Base-by-base conservation (phyloP, 805 yeast genomes). In the Saccharomycopsis fibuligera region DNA sequence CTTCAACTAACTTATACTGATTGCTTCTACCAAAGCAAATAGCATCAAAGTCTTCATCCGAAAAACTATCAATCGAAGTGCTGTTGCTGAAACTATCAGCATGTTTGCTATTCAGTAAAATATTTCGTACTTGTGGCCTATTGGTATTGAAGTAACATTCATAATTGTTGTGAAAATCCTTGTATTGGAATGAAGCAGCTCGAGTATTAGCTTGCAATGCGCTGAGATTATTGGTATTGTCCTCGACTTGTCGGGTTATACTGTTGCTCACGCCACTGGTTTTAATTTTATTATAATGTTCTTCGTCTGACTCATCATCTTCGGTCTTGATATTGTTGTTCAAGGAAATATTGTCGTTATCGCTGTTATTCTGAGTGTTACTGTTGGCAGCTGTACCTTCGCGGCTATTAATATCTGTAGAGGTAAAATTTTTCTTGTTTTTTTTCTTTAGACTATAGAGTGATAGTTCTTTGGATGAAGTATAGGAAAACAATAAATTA, bases 401-500 rank as follows among this genome's bases (percentile, higher is more conserved):
- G 12, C 14, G n/a, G 17, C 12, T 6, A 24, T 12, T 33, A 23
- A n/a, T n/a, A n/a, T n/a, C n/a, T n/a, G n/a, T n/a, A n/a, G n/a
- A n/a, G n/a, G n/a, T n/a, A n/a, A n/a, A n/a, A n/a, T 40, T n/a
- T 17, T n/a, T 37, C 12, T 30, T 35, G 37, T 19, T 17, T 25
- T n/a, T 29, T 29, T 23, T 30, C 19, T 29, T n/a, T n/a, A n/a
- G n/a, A n/a, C n/a, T n/a, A n/a, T n/a, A n/a, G n/a, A n/a, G n/a
- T n/a, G n/a, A n/a, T n/a, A n/a, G n/a, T 12, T 33, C 42, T 16
- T 35, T 31, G 4, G 30, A 24, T 3, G 33, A 21, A 29, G 40
- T 42, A 30, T 39, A 45, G 19, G 43, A 25, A 21, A 50, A 53
- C 22, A 53, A 36, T 12, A 53, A 31, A 29, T 42, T 39, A 2